Evolutionary conservation across 2,329 filamentous ascomycete genomes (phyloP).

Genomic region (Aspergillus sojae): DNA sequence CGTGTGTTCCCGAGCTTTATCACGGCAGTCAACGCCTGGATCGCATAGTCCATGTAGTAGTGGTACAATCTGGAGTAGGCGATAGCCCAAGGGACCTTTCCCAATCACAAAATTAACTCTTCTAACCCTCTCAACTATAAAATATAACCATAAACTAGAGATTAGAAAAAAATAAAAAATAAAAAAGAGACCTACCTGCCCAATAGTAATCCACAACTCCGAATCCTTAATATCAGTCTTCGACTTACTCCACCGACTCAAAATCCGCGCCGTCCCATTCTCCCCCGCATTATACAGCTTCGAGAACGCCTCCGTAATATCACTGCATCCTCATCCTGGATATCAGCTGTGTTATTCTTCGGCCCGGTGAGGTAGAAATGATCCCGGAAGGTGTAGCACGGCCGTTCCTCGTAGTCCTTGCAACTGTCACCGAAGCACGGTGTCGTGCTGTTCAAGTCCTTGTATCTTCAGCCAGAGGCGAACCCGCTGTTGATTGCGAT

Average conservation of each 20-base stretch:
- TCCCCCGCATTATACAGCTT: constrained; percentile 40
- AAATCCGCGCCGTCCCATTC: constrained; percentile 40
- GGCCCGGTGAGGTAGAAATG: constrained; percentile 51
- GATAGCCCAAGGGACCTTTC: constrained; percentile 48
- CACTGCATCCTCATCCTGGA: constrained; percentile 24
- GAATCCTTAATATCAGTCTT: constrained; percentile 55
- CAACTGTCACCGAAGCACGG: constrained; percentile 7
- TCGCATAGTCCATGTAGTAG: constrained; percentile 49
- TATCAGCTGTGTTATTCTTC: constrained; percentile 36
- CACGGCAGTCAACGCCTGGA: constrained; percentile 49
- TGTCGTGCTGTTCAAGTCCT: background rate
- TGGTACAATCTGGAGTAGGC: constrained; percentile 53
- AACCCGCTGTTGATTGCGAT: constrained; percentile 48
- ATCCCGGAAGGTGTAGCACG: constrained; percentile 51
- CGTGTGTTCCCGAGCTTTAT: constrained; percentile 49
- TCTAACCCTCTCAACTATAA: too few species aligned
- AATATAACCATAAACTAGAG: too few species aligned
- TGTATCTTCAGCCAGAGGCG: constrained; percentile 22
- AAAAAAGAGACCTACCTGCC: constrained; percentile 34
- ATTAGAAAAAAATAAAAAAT: background rate
- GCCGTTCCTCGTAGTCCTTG: constrained; percentile 12
- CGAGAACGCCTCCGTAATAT: constrained; percentile 40
- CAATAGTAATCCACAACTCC: constrained; percentile 49
- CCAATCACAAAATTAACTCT: too few species aligned
- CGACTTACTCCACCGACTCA: constrained; percentile 53